Evolutionary conservation across 257 asterid genomes (phyloP), one percentile per base, ranked within the genome.

Genomic region (Jaltomata sinuosa): DNA sequence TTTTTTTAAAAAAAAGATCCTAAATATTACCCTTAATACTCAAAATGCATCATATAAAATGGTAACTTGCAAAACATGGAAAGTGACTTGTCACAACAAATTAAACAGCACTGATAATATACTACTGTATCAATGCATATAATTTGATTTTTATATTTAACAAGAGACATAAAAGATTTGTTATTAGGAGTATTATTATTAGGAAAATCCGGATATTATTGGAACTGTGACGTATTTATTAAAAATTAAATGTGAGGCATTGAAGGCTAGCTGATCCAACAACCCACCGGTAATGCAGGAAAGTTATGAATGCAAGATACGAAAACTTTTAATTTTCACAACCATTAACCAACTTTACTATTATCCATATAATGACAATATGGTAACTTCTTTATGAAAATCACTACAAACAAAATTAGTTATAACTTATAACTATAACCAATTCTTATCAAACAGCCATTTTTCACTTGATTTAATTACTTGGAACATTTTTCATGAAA

Each of bases 261-360:
- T 93, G 88, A 92, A 80, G 93, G 85, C 89, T n/a, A n/a, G n/a
- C n/a, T 81, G 76, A 87, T 85, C 83, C 92, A 91, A 88, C 92
- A 29, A 62, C 93, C 92, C 92, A 85, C 92, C 90, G 85, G 88
- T 68, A 89, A 79, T 83, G 38, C 88, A 87, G 88, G 86, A 14
- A 14, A 14, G 9, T 76, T 42, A 83, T 72, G 27, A 84, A 61
- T 84, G 80, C 81, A 77, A 10, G 21, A 49, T 0, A 49, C 42
- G 21, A 11, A 9, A 16, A 16, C 27, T 0, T 0, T 40, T 50
- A 40, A 18, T 19, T 27, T 29, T 67, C 38, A 40, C 87, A 80
- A 72, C 88, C 55, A 74, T 49, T 16, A 79, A 55, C 61, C 47
- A 83, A 83, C 84, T 81, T 68, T 45, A 32, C 55, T 45, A 49